Conservation (phyloP, 495 filamentous ascomycete genomes). For the Penicillium robsamsonii region DNA sequence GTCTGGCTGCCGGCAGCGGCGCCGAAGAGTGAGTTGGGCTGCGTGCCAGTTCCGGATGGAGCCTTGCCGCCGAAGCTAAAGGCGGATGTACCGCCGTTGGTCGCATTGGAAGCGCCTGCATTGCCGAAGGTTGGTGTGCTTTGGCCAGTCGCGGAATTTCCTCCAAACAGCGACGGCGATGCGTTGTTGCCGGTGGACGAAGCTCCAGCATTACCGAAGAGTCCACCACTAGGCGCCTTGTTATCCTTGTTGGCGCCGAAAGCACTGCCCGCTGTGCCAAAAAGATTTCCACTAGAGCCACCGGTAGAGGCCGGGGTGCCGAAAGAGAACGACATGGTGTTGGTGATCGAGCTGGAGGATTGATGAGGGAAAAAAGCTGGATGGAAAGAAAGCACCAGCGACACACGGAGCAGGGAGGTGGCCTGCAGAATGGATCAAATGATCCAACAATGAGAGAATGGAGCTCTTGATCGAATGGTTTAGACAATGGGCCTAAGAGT, state of each 20-base stretch:
- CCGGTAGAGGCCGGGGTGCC: slow-evolving; percentile 35
- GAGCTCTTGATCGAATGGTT: slow-evolving; percentile 8
- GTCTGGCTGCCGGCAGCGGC: slow-evolving; percentile 28
- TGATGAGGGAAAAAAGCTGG: slow-evolving; percentile 23
- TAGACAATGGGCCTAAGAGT: slow-evolving; percentile 12
- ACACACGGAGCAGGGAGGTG: slow-evolving; percentile 14
- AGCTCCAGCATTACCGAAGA: slow-evolving; percentile 50
- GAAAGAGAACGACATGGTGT: slow-evolving; percentile 41
- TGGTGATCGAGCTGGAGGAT: slow-evolving; percentile 18
- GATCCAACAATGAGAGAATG: slow-evolving; percentile 6
- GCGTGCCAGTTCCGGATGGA: slow-evolving; percentile 24
- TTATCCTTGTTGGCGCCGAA: slow-evolving; percentile 35
- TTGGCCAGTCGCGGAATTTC: slow-evolving; percentile 22
- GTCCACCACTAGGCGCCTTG: slow-evolving; percentile 29
- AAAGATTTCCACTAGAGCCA: slow-evolving; percentile 34
- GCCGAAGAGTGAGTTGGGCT: slow-evolving; percentile 32
- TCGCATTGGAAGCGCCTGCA: slow-evolving; percentile 20
- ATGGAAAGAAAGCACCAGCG: slow-evolving; percentile 20
- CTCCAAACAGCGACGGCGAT: slow-evolving; percentile 38
- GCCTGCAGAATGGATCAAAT: slow-evolving; percentile 20
- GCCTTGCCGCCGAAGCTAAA: slow-evolving; percentile 46
- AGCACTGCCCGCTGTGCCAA: slow-evolving; percentile 38
- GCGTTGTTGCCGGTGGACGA: slow-evolving; percentile 32
- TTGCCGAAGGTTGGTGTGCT: slow-evolving; percentile 37
- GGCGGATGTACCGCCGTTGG: slow-evolving; percentile 26